These are phyloP conservation scores for Phellinidium pouzarii DNA, from an alignment of 1,284 basidiomycete genomes.

Conservation along the genomic window DNA sequence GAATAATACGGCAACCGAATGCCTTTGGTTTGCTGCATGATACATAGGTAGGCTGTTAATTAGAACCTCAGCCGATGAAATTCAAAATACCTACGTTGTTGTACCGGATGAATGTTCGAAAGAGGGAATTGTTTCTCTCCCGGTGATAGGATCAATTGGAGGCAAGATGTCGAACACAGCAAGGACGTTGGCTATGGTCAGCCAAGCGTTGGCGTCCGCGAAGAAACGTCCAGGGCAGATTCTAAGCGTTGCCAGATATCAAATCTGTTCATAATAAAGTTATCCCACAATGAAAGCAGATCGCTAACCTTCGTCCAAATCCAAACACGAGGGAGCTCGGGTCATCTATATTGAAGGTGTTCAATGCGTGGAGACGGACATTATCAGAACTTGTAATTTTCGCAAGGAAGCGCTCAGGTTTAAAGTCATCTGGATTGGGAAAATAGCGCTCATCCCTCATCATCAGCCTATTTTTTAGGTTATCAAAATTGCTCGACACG, in stretches of 20 bases:
- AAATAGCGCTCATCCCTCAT: constrained; percentile 20
- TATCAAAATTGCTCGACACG: background rate
- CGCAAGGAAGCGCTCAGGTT: constrained; percentile 18
- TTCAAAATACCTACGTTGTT: constrained; percentile 1
- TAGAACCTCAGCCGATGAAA: background rate
- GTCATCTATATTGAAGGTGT: constrained; percentile 3
- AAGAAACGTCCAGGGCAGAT: constrained; percentile 22
- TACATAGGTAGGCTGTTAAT: background rate
- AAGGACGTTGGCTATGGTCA: constrained; percentile 21
- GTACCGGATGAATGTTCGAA: constrained; percentile 11
- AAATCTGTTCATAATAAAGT: too few species aligned
- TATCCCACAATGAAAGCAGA: background rate
- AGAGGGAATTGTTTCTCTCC: background rate
- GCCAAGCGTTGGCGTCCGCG: constrained; percentile 18
- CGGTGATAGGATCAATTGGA: constrained; percentile 1
- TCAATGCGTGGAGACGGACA: background rate
- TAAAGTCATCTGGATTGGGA: constrained; percentile 17
- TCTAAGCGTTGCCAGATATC: constrained; percentile 17
- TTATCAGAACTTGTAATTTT: background rate
- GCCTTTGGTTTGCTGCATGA: constrained; percentile 5
- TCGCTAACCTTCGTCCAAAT: constrained; percentile 14
- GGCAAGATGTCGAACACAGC: constrained; percentile 21
- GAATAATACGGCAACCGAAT: constrained; percentile 6
- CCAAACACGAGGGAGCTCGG: constrained; percentile 13
- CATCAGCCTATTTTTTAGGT: constrained; percentile 19